Conservation (phyloP, 495 filamentous ascomycete genomes). For the Penicillium soppii region DNA sequence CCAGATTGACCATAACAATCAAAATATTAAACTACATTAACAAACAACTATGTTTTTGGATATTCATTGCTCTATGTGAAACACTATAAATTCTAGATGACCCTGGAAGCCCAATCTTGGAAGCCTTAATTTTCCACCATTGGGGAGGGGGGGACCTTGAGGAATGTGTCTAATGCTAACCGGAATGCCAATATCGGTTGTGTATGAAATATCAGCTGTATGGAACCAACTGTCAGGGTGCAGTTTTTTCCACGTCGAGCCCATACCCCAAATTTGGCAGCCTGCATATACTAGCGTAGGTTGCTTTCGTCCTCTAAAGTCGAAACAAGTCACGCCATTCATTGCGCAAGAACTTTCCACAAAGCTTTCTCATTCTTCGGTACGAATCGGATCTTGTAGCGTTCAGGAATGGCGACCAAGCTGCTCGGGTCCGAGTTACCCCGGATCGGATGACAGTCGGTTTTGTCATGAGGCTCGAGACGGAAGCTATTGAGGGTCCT, state of each 20-base stretch:
- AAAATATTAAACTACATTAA: too few species aligned
- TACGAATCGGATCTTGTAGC: conserved; percentile 55
- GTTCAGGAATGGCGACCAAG: conserved; percentile 55
- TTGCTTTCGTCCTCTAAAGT: not conserved
- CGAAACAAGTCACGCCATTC: conserved; percentile 5
- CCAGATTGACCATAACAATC: conserved; percentile 2
- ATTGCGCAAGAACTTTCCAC: conserved; percentile 27
- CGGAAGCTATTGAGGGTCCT: conserved; percentile 59
- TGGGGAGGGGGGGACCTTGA: not conserved
- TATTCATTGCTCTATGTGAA: not conserved
- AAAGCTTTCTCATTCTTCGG: conserved; percentile 48
- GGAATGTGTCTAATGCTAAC: conserved; percentile 5
- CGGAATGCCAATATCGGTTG: not conserved
- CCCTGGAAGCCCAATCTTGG: not conserved
- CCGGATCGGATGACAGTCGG: conserved; percentile 53
- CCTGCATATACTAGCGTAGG: not conserved
- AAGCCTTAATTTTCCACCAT: not conserved
- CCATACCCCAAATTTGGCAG: not conserved
- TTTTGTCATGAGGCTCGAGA: conserved; percentile 47
- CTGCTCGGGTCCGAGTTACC: conserved; percentile 59
- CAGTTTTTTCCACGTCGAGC: not conserved
- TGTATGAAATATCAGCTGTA: not conserved
- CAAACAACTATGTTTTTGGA: not conserved
- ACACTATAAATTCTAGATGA: too few species aligned
- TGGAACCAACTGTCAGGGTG: not conserved